Evolutionary conservation across 371 early-diverging fungal genomes (phyloP).

Genomic region (Mucor mucedo): DNA sequence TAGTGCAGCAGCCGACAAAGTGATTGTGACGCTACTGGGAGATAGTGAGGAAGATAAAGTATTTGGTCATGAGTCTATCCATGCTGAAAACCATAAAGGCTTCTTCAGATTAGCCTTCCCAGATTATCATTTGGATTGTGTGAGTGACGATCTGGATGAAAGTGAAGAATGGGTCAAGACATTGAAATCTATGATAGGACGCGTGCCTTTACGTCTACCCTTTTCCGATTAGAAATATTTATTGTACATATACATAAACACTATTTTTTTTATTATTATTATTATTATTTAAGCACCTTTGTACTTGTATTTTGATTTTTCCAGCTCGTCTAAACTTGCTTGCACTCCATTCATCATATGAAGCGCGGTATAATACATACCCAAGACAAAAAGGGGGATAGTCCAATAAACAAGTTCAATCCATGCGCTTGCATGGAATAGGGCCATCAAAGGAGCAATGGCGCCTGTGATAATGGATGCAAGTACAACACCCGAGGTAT

Average conservation of each 20-base stretch:
- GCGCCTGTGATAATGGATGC: conserved; percentile 11
- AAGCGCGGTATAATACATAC: conserved; percentile 27
- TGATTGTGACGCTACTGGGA: conserved; percentile 40
- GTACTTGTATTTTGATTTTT: conserved; percentile 42
- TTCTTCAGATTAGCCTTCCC: conserved; percentile 47
- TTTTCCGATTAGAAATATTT: conserved; percentile 25
- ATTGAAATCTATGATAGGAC: conserved; percentile 50
- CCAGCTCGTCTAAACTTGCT: conserved; percentile 37
- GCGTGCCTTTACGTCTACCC: conserved; percentile 43
- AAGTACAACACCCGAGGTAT: background rate
- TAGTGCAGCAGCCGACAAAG: conserved; percentile 48
- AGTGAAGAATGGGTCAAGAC: conserved; percentile 55
- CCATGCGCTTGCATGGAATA: conserved; percentile 13
- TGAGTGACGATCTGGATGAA: conserved; percentile 42
- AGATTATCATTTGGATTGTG: conserved; percentile 47
- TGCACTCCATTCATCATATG: conserved; percentile 44
- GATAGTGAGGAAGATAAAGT: conserved; percentile 30
- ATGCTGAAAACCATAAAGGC: conserved; percentile 38
- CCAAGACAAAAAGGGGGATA: conserved; percentile 28
- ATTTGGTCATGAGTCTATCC: conserved; percentile 33
- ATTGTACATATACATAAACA: background rate
- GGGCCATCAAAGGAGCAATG: conserved; percentile 23
- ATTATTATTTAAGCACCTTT: conserved; percentile 36
- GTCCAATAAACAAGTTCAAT: conserved; percentile 41
- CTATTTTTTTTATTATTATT: background rate